Conservation (phyloP, 1,284 basidiomycete species). For the Naganishia albida region DNA sequence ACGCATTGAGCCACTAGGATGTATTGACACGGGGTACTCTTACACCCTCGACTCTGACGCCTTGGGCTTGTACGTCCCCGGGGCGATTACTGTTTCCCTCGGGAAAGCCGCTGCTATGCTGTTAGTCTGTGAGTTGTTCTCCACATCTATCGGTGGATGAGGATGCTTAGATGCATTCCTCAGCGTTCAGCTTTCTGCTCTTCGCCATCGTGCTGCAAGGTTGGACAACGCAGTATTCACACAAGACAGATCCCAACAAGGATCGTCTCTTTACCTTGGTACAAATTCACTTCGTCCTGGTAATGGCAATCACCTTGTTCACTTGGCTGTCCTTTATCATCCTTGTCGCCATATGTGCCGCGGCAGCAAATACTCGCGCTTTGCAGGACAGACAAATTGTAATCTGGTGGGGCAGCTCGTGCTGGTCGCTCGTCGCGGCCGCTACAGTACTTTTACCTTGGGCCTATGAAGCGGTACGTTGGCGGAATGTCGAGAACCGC, state of each 20-base stretch:
- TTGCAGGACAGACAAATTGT: not conserved
- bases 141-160: too few species aligned
- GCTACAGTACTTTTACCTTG: conserved; percentile 20
- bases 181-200: conserved; percentile 28
- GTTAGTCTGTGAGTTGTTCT: conserved; percentile 22
- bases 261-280: conserved; percentile 27
- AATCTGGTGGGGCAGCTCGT: conserved; percentile 30
- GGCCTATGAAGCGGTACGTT: conserved; percentile 26
- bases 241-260: conserved; percentile 24
- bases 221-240: conserved; percentile 26
- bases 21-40: conserved; percentile 21
- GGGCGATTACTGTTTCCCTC: conserved; percentile 27
- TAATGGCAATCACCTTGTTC: conserved; percentile 16
- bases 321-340: conserved; percentile 27
- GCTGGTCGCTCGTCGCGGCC: conserved; percentile 24
- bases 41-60: conserved; percentile 23
- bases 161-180: not conserved
- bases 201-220: conserved; percentile 20
- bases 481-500: conserved; percentile 27
- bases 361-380: conserved; percentile 10
- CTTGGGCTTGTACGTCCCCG: conserved; percentile 24
- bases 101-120: conserved; percentile 30
- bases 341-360: conserved; percentile 20
- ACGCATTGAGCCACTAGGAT: conserved; percentile 20
- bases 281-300: conserved; percentile 18